Evolutionary conservation across 2,329 filamentous ascomycete genomes (phyloP).

Genomic region (Hirsutella rhossiliensis): DNA sequence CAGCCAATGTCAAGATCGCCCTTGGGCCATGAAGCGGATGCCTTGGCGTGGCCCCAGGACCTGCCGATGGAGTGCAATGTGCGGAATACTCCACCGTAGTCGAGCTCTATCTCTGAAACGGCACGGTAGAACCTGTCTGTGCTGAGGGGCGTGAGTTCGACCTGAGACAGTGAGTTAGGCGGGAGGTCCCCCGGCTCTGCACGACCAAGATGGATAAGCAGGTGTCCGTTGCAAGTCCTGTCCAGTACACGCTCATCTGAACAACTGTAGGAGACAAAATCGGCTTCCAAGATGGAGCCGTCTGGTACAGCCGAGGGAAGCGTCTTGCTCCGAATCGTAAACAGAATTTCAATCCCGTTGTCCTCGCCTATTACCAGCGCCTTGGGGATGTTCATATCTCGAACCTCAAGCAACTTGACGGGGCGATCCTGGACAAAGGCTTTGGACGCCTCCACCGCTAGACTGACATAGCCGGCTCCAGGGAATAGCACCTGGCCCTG

Average conservation of each 20-base stretch:
- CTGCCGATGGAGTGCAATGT: not conserved
- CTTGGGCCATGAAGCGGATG: not conserved
- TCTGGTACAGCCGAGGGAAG: not conserved
- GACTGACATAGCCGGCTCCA: slow-evolving; percentile 21
- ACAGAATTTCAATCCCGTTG: not conserved
- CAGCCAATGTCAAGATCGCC: not conserved
- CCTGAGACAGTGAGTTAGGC: not conserved
- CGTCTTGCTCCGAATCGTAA: not conserved
- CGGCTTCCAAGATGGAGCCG: not conserved
- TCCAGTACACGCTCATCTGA: not conserved
- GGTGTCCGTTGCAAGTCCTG: not conserved
- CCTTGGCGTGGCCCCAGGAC: not conserved
- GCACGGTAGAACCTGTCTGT: slow-evolving; percentile 1
- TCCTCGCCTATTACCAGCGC: not conserved
- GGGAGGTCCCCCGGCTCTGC: not conserved
- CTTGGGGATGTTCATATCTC: not conserved
- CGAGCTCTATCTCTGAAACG: not conserved
- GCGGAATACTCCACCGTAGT: slow-evolving; percentile 1
- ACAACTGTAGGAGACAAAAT: slow-evolving; percentile 1
- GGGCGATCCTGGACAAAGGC: not conserved
- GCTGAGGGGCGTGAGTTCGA: not conserved
- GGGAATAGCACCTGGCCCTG: slow-evolving; percentile 21
- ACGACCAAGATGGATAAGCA: not conserved
- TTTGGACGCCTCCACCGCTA: slow-evolving; percentile 11
- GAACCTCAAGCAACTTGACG: not conserved